phyloP scores from a whole-genome alignment of 768 basidiomycete genomes.

The Lentinus tigrinus region DNA sequence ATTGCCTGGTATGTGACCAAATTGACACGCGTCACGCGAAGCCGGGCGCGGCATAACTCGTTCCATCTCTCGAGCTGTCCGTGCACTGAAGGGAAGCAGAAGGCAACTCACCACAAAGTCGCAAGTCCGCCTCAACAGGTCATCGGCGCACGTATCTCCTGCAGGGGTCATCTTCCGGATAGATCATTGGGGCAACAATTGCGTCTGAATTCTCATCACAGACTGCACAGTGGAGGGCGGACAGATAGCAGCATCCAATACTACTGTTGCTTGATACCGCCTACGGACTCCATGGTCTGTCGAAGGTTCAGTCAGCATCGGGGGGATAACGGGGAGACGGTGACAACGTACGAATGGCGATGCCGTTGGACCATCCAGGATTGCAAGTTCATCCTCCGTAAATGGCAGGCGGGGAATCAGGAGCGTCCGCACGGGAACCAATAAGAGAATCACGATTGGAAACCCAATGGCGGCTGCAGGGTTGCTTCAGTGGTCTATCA shows the following conservation, averaged over 20 bases:
- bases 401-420: constrained; percentile 78
- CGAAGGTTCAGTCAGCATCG: background rate
- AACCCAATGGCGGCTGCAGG: constrained; percentile 81
- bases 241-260: background rate
- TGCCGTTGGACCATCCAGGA: constrained; percentile 89
- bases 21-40: no score
- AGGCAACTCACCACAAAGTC: no score
- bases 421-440: constrained; percentile 73
- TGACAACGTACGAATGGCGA: constrained; percentile 75
- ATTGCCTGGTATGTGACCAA: no score
- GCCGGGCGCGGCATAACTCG: no score
- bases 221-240: no score
- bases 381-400: constrained; percentile 70
- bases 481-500: background rate
- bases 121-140: no score
- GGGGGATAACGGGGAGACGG: background rate
- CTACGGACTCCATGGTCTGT: constrained; percentile 46
- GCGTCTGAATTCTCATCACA: no score
- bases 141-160: no score
- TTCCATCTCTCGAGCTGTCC: no score
- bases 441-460: constrained; percentile 81
- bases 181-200: no score
- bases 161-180: no score
- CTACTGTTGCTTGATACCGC: constrained; percentile 25
- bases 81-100: no score